A percentile compares a stretch with the other conserved stretches of the same genome.
phyloP scores from a whole-genome alignment of 73 alveolate genomes.

The Tetrahymena malaccensis region DNA sequence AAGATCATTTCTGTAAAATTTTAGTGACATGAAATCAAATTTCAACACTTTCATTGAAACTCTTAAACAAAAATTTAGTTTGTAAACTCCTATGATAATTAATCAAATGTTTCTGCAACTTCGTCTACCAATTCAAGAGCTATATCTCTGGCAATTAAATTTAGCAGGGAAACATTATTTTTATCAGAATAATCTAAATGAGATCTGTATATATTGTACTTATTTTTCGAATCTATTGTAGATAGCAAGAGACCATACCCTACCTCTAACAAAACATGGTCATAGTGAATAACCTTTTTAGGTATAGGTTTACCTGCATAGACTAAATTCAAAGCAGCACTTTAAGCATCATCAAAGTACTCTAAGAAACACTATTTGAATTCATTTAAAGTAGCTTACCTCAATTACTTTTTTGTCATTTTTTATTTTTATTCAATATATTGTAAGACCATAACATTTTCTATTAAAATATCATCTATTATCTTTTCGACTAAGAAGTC shows the following conservation, averaged over 20 bases:
- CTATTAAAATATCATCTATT: background rate
- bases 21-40: background rate
- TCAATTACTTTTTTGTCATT: background rate
- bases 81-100: background rate
- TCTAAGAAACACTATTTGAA: background rate
- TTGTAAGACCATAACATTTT: background rate
- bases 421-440: background rate
- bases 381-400: background rate
- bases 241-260: background rate
- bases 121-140: background rate
- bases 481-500: background rate
- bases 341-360: background rate
- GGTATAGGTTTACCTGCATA: background rate
- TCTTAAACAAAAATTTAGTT: background rate
- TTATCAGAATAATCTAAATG: background rate
- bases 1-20: too few relatives aligned
- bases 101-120: background rate
- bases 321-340: background rate
- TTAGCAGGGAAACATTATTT: background rate
- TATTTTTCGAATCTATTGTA: background rate
- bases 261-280: background rate
- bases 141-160: background rate
- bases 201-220: background rate
- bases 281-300: background rate
- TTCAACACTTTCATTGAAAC: background rate